These are phyloP conservation scores for Ophioceras dolichostomum DNA, from an alignment of 2,329 filamentous ascomycete species.

Conservation along the genomic window DNA sequence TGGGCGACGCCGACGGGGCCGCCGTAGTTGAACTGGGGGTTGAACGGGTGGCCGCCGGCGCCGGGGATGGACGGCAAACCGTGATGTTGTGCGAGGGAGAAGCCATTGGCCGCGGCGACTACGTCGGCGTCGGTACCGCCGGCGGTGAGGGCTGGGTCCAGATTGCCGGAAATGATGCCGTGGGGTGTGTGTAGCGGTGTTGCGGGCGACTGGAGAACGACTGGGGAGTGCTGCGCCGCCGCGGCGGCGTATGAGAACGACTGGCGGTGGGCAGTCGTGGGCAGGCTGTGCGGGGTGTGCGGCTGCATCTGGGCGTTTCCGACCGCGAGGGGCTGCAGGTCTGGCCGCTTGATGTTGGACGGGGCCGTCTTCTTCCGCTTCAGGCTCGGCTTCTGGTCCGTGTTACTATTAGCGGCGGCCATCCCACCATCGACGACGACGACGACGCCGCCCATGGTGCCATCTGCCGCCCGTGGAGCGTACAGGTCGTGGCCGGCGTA, in stretches of 20 bases:
- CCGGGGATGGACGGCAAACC: conserved; percentile 3
- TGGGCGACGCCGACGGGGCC: neutral
- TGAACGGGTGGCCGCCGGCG: conserved; percentile 20
- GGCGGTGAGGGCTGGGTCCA: conserved; percentile 20
- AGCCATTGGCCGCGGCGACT: conserved; percentile 11
- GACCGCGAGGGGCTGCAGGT: conserved; percentile 20
- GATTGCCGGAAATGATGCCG: conserved; percentile 18
- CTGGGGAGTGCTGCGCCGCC: conserved; percentile 24
- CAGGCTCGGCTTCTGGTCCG: conserved; percentile 26
- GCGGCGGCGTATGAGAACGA: conserved; percentile 26
- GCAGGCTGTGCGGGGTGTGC: conserved; percentile 15
- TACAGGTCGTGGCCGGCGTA: conserved; percentile 37
- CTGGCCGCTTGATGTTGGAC: conserved; percentile 7
- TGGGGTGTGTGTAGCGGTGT: too few species aligned
- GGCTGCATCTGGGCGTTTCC: conserved; percentile 13
- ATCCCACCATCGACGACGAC: conserved; percentile 12
- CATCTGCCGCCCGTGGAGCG: conserved; percentile 22
- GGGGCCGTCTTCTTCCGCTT: conserved; percentile 3
- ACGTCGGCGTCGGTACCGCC: conserved; percentile 20
- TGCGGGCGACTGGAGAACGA: conserved; percentile 24
- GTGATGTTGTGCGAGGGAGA: neutral
- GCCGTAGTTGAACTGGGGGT: conserved; percentile 27
- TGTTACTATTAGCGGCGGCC: too few species aligned
- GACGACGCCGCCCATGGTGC: neutral
- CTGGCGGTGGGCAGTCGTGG: conserved; percentile 18